These are phyloP conservation scores for Takashimella koratensis DNA, from an alignment of 1,284 basidiomycete genomes.

Conservation along the genomic window DNA sequence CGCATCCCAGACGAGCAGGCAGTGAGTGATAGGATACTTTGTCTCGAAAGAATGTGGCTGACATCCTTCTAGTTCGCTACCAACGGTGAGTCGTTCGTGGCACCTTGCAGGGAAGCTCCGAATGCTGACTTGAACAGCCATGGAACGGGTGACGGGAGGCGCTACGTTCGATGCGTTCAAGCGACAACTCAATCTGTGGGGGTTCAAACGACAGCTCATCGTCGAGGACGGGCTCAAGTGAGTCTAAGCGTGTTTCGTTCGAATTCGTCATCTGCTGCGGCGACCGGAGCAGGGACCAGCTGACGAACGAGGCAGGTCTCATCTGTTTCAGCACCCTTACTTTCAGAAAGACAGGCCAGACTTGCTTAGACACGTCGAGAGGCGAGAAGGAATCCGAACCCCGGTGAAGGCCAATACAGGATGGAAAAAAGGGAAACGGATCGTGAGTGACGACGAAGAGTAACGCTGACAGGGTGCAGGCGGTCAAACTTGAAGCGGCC, in stretches of 20 bases:
- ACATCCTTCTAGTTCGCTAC: background rate
- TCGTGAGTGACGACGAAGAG: too few relatives aligned
- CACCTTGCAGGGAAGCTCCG: background rate
- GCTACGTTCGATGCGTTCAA: background rate
- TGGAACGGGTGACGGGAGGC: background rate
- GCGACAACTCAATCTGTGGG: background rate
- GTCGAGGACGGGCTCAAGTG: background rate
- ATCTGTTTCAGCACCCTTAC: background rate
- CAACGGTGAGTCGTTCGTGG: background rate
- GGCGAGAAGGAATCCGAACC: too few relatives aligned
- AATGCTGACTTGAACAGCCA: background rate
- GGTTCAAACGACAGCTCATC: background rate
- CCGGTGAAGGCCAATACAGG: too few relatives aligned
- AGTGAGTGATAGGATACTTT: background rate
- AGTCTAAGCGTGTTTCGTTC: too few relatives aligned
- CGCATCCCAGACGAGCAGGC: background rate
- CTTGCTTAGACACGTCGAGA: background rate
- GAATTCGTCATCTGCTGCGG: too few relatives aligned
- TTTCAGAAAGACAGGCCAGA: background rate
- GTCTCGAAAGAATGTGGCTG: background rate
- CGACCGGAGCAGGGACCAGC: too few relatives aligned
- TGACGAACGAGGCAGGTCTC: background rate
- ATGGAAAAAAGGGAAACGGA: too few relatives aligned
- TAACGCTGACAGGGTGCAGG: too few relatives aligned
- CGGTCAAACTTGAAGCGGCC: too few relatives aligned